phyloP scores from a whole-genome alignment of 2,329 filamentous ascomycete species.

The Aspergillus hortae region DNA sequence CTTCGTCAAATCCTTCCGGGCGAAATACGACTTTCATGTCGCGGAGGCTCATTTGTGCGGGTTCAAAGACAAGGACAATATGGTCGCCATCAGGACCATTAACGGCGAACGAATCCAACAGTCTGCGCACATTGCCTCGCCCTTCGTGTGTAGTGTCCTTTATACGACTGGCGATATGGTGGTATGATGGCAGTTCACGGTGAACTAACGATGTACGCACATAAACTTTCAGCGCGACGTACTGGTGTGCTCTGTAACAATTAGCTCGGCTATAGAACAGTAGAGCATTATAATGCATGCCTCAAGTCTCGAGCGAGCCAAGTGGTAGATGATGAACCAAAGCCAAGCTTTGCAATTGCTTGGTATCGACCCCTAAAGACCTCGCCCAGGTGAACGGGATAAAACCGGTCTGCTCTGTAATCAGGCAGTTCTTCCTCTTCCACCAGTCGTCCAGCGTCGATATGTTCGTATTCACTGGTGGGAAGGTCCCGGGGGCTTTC shows the following conservation, averaged over 20 bases:
- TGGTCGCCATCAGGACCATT: conserved; percentile 23
- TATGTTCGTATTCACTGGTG: neutral
- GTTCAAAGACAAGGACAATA: conserved; percentile 27
- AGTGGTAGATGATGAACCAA: conserved; percentile 25
- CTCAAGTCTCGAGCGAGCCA: conserved; percentile 26
- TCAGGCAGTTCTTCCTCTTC: conserved; percentile 25
- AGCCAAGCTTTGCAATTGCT: conserved; percentile 28
- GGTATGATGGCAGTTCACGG: conserved; percentile 25
- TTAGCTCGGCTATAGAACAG: conserved; percentile 4
- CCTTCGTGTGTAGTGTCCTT: conserved; percentile 19
- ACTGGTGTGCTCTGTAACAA: conserved; percentile 13
- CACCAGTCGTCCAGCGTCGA: conserved; percentile 1
- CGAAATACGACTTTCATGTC: conserved; percentile 19
- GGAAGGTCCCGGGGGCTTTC: neutral
- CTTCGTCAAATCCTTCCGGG: conserved; percentile 17
- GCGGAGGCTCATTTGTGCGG: conserved; percentile 24
- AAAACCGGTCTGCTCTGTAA: conserved; percentile 22
- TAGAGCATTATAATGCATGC: conserved; percentile 7
- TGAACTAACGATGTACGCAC: conserved; percentile 20
- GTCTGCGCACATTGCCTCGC: conserved; percentile 22
- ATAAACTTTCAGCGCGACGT: conserved; percentile 23
- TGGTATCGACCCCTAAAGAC: conserved; percentile 24
- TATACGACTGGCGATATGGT: conserved; percentile 18
- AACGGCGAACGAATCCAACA: conserved; percentile 32
- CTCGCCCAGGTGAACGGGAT: conserved; percentile 23